Percentiles rank a stretch among this genome's conserved stretches.
Conservation (phyloP, 805 yeast species). For the Schwanniomyces sp. region DNA sequence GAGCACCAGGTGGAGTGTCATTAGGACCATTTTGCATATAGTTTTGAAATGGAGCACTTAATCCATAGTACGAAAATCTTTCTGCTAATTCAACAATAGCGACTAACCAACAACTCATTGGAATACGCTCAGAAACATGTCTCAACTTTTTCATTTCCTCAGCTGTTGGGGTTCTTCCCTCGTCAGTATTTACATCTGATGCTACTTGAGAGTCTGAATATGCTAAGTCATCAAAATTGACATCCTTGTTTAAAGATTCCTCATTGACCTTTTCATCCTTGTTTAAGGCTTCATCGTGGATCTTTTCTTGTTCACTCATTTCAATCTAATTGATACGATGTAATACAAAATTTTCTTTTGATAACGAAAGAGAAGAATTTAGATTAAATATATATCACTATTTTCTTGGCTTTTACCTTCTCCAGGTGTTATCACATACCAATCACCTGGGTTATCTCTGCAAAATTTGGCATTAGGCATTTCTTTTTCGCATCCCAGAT, state of each 20-base stretch:
- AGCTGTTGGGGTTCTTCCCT: slow-evolving; percentile 49
- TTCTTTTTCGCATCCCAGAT: neutral
- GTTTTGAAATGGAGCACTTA: slow-evolving; percentile 74
- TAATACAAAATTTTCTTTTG: neutral
- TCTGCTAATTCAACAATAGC: slow-evolving; percentile 78
- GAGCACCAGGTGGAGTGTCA: slow-evolving; percentile 45
- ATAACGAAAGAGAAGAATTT: neutral
- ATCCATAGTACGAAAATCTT: slow-evolving; percentile 79
- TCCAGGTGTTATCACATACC: neutral
- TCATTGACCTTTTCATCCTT: neutral
- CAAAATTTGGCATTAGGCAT: neutral
- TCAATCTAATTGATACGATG: neutral
- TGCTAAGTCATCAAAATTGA: neutral
- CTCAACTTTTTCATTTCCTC: slow-evolving; percentile 53
- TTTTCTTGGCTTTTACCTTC: neutral
- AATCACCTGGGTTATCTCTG: neutral
- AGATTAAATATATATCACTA: neutral
- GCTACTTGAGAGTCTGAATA: slow-evolving; percentile 1
- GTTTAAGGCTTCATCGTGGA: neutral
- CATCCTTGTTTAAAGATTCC: neutral
- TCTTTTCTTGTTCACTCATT: neutral
- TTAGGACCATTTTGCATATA: slow-evolving; percentile 63
- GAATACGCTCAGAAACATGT: slow-evolving; percentile 52
- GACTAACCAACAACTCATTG: slow-evolving; percentile 59
- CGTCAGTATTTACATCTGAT: slow-evolving; percentile 17